Conservation (phyloP, 495 filamentous ascomycete genomes). For the Hypoxylon fuscum region DNA sequence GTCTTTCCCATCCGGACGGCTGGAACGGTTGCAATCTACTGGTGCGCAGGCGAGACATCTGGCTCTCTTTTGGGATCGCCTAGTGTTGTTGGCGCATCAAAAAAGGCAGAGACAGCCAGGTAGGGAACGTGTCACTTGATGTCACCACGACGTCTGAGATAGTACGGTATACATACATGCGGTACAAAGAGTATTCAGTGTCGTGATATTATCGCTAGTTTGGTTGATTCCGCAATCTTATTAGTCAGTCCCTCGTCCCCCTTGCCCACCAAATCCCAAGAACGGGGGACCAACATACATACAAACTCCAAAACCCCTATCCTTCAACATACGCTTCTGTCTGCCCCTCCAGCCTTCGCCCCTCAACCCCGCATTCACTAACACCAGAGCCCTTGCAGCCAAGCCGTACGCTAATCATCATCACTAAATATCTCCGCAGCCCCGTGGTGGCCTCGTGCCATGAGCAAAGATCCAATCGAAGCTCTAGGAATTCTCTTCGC, state of each 20-base stretch:
- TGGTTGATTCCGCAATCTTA: conserved; percentile 20
- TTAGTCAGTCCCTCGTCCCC: conserved; percentile 25
- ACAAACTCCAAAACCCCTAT: conserved; percentile 12
- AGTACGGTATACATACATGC: conserved; percentile 20
- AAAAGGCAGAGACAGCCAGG: conserved; percentile 7
- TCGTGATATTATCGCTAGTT: conserved; percentile 27
- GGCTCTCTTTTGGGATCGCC: conserved; percentile 3
- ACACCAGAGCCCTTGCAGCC: conserved; percentile 23
- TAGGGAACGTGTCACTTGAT: conserved; percentile 23
- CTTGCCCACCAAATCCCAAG: conserved; percentile 24
- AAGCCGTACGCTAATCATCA: conserved; percentile 27
- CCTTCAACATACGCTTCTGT: neutral
- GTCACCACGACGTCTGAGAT: conserved; percentile 9
- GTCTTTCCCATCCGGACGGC: conserved; percentile 4
- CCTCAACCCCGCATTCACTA: conserved; percentile 34
- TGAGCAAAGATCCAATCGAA: conserved; percentile 18
- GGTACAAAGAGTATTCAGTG: conserved; percentile 20
- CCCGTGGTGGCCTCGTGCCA: conserved; percentile 35
- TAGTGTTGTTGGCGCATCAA: conserved; percentile 16
- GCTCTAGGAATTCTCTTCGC: neutral
- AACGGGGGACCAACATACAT: conserved; percentile 6
- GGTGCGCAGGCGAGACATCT: conserved; percentile 4
- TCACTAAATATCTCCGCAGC: conserved; percentile 36
- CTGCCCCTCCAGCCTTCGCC: conserved; percentile 14
- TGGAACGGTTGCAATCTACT: neutral